phyloP scores from a whole-genome alignment of 2,329 filamentous ascomycete genomes.

The Annulohypoxylon truncatum region DNA sequence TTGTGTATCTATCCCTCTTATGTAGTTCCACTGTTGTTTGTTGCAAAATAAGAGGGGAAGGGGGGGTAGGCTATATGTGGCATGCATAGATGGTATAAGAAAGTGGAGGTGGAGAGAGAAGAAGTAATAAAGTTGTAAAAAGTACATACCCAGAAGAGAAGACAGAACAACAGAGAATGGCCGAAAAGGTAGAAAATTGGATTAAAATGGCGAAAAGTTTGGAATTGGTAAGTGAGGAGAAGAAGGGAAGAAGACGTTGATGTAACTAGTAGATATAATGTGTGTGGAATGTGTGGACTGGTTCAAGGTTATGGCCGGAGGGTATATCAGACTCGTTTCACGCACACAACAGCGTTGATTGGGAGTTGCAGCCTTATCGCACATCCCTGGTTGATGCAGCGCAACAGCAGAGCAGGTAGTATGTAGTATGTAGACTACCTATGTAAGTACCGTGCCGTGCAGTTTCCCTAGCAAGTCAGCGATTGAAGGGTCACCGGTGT shows the following conservation, averaged over 20 bases:
- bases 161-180: not conserved
- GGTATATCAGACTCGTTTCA: constrained; percentile 42
- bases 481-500: constrained; percentile 19
- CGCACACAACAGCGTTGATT: constrained; percentile 38
- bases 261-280: constrained; percentile 35
- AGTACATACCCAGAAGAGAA: constrained; percentile 20
- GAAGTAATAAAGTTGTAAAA: not conserved
- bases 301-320: constrained; percentile 28
- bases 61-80: not conserved
- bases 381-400: constrained; percentile 42
- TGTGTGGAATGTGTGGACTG: not conserved
- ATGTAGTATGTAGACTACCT: not conserved
- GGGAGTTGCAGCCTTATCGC: constrained; percentile 50
- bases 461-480: constrained; percentile 16
- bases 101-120: constrained; percentile 6
- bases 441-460: constrained; percentile 27
- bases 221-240: constrained; percentile 28
- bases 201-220: constrained; percentile 14
- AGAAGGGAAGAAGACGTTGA: constrained; percentile 27
- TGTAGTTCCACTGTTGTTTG: constrained; percentile 20
- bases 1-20: constrained; percentile 2
- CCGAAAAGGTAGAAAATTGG: constrained; percentile 12
- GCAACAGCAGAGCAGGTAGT: not conserved
- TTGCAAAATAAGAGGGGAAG: constrained; percentile 8
- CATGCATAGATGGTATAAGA: not conserved